Conservation (phyloP, 257 asterid species). For the Coffea canephora region DNA sequence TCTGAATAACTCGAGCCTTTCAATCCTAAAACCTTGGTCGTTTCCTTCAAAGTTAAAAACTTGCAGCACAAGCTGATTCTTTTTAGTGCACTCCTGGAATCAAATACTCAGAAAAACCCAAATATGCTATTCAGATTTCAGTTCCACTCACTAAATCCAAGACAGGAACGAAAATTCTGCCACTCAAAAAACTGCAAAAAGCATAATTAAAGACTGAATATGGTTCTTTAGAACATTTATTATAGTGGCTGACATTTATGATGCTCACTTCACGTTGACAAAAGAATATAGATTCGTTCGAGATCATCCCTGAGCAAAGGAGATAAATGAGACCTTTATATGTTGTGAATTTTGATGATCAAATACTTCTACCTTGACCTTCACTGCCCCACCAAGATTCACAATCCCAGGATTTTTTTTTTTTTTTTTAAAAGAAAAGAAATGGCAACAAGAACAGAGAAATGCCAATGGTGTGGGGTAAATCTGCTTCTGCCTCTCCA, state of each 20-base stretch:
- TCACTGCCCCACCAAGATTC: not conserved
- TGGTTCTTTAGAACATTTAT: conserved; percentile 31
- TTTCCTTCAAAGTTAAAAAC: not conserved
- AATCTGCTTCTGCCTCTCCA: conserved; percentile 34
- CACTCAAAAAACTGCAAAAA: not conserved
- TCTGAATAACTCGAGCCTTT: no score
- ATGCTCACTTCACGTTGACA: not conserved
- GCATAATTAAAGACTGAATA: conserved; percentile 27
- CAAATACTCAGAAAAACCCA: not conserved
- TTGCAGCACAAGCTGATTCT: not conserved
- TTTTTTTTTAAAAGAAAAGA: not conserved
- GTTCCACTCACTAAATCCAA: not conserved
- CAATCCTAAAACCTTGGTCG: no score
- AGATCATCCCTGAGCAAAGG: conserved; percentile 1
- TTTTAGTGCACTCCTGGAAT: not conserved
- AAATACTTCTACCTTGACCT: not conserved
- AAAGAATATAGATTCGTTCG: not conserved
- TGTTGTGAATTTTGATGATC: not conserved
- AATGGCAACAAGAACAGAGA: conserved; percentile 48
- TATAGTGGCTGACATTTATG: not conserved
- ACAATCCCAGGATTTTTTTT: not conserved
- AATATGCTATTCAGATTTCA: not conserved
- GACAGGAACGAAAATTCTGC: not conserved
- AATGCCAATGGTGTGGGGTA: conserved; percentile 54
- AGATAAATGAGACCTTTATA: not conserved